Evolutionary conservation across 176 grass and related monocot genomes (phyloP), one percentile per base, ranked within the genome.

Genomic region (Musa acuminata): DNA sequence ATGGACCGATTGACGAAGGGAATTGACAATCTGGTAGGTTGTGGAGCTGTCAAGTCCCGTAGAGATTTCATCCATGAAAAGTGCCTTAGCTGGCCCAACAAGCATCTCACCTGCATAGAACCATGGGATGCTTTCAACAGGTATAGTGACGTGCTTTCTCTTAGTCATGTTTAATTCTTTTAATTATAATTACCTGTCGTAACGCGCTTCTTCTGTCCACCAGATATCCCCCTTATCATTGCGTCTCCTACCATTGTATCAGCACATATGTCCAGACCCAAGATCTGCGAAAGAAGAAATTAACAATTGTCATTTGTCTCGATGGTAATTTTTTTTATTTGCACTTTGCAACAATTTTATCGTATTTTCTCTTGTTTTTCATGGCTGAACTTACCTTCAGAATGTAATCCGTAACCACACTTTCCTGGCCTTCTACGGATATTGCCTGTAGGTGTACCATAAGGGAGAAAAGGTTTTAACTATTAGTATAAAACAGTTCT

Each of bases 41-140:
- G 84, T 90, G 13, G 88, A 90, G 71, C 88, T 90, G 35, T 90
- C 88, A 51, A 87, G 79, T 5, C 88, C 88, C 1, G 88, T 91
- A 8, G 88, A 91, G 20, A 91, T 91, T 70, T 91, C 85, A 72
- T 91, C 85, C 88, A 87, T 91, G 72, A 91, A 91, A 35, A 91
- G 73, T 25, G 62, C 82, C 75, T 62, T 87, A 25, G 82, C 69
- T 14, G 85, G 89, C 24, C 89, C 89, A 19, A 77, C 73, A 71
- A 91, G 53, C 85, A 91, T 91, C 57, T 91, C 89, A 21, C 85
- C 89, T 91, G 11, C 43, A 19, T 1, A 25, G 16, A 27, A 43
- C 23, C 55, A 49, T 62, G n/a, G 49, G 25, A 62, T 22, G 55
- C 20, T 52, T 23, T 24, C 71, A 58, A 9, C 9, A 52, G 20